Evolutionary conservation across 192 early-diverging fungal genomes (phyloP).

Genomic region (Coemansia sp.): DNA sequence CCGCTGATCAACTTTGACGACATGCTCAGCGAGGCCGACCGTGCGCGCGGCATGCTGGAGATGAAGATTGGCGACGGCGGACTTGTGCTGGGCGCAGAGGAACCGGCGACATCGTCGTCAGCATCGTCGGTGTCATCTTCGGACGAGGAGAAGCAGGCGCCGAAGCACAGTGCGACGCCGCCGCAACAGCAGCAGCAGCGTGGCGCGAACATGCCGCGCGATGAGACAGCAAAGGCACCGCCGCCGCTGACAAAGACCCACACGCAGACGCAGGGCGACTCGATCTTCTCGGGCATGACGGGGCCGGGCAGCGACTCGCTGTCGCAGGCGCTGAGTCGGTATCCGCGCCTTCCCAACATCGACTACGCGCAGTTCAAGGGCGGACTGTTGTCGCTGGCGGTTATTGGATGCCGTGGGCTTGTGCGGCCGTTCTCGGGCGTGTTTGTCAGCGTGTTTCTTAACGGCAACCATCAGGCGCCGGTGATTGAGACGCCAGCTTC

Average conservation of each 20-base stretch:
- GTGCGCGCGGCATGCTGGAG: constrained; percentile 38
- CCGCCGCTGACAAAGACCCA: neutral
- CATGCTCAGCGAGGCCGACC: constrained; percentile 45
- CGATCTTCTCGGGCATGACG: constrained; percentile 50
- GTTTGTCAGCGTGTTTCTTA: constrained; percentile 50
- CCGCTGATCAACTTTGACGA: constrained; percentile 60
- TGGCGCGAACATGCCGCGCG: constrained; percentile 8
- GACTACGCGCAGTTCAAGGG: constrained; percentile 52
- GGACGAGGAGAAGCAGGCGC: neutral
- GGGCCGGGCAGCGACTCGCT: constrained; percentile 32
- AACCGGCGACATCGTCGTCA: constrained; percentile 3
- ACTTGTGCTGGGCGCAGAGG: constrained; percentile 46
- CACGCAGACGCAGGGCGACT: constrained; percentile 12
- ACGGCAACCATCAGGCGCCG: constrained; percentile 50
- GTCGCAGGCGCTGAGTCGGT: constrained; percentile 43
- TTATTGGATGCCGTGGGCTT: constrained; percentile 49
- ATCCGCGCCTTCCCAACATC: constrained; percentile 54
- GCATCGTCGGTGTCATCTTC: constrained; percentile 23
- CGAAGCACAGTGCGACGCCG: neutral
- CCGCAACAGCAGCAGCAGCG: neutral
- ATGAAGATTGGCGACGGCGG: constrained; percentile 45
- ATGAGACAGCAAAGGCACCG: neutral
- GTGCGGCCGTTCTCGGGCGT: constrained; percentile 53
- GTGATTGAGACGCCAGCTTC: constrained; percentile 49
- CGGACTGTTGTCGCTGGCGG: constrained; percentile 45